phyloP scores from a whole-genome alignment of 129 eudicot species.

The Heracleum sosnowskyi region DNA sequence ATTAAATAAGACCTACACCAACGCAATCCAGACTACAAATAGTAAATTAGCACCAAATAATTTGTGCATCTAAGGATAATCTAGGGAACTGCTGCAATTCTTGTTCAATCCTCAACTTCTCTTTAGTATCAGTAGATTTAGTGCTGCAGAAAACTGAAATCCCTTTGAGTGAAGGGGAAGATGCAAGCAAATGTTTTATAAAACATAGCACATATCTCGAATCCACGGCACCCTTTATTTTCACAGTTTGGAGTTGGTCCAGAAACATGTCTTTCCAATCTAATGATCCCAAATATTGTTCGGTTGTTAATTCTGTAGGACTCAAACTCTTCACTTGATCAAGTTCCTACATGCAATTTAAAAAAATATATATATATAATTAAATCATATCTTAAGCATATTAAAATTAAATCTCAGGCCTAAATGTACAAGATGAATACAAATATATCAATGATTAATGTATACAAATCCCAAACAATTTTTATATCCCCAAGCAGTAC shows the following conservation, averaged over 20 bases:
- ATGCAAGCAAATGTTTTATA: neutral
- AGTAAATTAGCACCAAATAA: too few species aligned
- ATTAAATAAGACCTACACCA: too few species aligned
- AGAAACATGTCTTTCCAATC: neutral
- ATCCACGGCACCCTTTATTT: neutral
- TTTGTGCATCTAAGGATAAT: too few species aligned
- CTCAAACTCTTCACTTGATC: neutral
- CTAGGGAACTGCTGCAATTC: too few species aligned
- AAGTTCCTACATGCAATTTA: neutral
- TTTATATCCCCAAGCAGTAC: too few species aligned
- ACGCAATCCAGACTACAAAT: too few species aligned
- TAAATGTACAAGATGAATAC: too few species aligned
- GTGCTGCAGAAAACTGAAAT: neutral
- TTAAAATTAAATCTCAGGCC: too few species aligned
- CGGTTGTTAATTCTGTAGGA: neutral
- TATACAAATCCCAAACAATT: too few species aligned
- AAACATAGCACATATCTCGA: neutral
- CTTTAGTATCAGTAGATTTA: neutral
- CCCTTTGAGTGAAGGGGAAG: neutral
- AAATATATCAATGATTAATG: too few species aligned
- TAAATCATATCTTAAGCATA: neutral
- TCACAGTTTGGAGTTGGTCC: neutral
- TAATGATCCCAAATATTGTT: neutral
- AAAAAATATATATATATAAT: too few species aligned
- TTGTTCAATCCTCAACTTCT: neutral